Evolutionary conservation across 202 grass and related monocot genomes (phyloP).

Genomic region (Brachypodium distachyon): DNA sequence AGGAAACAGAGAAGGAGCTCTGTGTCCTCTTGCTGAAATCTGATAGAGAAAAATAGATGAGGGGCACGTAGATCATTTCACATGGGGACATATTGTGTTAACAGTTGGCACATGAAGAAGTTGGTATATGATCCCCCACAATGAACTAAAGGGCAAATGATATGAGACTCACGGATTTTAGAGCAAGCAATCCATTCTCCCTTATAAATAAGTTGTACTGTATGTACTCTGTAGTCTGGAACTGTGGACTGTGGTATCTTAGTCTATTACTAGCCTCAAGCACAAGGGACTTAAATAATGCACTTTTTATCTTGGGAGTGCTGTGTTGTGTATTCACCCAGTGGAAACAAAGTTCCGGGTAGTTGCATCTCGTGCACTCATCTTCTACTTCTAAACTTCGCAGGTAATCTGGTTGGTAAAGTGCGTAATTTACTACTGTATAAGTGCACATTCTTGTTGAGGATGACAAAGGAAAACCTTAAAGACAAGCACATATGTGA

Average conservation of each 20-base stretch:
- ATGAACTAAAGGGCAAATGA: too few relatives aligned
- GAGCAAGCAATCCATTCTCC: too few relatives aligned
- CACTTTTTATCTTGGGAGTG: not conserved
- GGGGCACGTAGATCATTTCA: not conserved
- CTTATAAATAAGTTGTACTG: not conserved
- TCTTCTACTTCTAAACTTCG: not conserved
- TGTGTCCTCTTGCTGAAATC: not conserved
- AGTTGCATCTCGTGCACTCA: not conserved
- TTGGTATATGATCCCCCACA: too few relatives aligned
- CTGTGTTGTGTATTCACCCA: not conserved
- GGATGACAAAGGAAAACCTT: constrained; percentile 26
- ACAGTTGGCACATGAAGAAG: not conserved
- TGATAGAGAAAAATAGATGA: not conserved
- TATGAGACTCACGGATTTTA: too few relatives aligned
- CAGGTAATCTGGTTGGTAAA: not conserved
- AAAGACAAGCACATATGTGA: constrained; percentile 21
- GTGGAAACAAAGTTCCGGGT: not conserved
- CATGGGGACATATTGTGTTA: not conserved
- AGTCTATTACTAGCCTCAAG: not conserved
- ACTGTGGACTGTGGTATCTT: not conserved
- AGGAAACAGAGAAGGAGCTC: not conserved
- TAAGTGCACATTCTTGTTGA: not conserved
- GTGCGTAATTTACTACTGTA: not conserved
- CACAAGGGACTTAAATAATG: not conserved
- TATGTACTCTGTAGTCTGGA: not conserved